Conservation (phyloP, 148 eudicot genomes). For the Pouteria glomerata region DNA sequence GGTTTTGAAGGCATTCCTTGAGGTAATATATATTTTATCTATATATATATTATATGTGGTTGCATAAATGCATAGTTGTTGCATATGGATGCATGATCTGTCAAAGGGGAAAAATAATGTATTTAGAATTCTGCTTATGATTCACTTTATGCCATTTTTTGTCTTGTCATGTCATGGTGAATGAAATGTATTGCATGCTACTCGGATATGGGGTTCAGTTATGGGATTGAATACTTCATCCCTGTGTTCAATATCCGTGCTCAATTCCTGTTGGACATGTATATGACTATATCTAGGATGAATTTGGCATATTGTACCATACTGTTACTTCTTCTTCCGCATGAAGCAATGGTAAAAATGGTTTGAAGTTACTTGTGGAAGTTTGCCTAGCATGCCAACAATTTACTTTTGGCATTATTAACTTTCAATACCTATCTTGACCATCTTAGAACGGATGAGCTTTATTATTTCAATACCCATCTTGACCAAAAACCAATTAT, state of each 20-base stretch:
- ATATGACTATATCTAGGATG: neutral
- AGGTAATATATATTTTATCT: slow-evolving; percentile 58
- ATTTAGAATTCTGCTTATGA: no score
- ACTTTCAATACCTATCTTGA: no score
- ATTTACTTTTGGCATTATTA: no score
- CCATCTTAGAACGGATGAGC: no score
- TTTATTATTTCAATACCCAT: no score
- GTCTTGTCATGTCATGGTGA: neutral
- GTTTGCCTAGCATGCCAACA: no score
- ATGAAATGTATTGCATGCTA: neutral
- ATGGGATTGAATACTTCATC: neutral
- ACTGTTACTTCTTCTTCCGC: neutral
- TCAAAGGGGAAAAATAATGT: no score
- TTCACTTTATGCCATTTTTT: slow-evolving; percentile 3
- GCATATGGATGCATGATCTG: neutral
- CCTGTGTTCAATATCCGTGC: neutral
- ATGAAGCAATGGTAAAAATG: neutral
- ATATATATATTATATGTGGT: neutral
- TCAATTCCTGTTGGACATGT: neutral
- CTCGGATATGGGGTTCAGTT: neutral
- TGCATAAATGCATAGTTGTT: neutral
- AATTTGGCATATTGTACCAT: neutral
- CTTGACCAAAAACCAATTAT: no score
- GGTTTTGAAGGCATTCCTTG: slow-evolving; percentile 90
- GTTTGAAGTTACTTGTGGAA: neutral